A percentile compares a stretch with the other conserved stretches of the same genome.
Conservation (phyloP, 83 land plant species). For the Picea mariana region DNA sequence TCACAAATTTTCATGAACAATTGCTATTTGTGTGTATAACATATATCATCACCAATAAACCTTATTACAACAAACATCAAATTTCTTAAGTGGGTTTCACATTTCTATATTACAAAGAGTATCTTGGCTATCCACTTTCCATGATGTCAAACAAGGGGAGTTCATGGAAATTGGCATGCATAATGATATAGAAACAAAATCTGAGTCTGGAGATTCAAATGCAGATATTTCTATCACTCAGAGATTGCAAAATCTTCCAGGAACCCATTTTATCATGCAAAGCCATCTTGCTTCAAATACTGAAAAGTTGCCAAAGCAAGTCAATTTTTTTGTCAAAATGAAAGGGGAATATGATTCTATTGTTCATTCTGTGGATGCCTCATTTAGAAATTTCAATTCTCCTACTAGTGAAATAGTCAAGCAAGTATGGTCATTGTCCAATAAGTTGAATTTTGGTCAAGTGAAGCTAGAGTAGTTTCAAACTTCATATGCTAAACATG, state of each 20-base stretch:
- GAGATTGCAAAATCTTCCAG: not conserved
- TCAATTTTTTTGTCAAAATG: too few species aligned
- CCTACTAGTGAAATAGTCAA: not conserved
- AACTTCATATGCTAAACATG: not conserved
- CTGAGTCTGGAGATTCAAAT: not conserved
- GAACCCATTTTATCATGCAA: not conserved
- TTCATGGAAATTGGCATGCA: not conserved
- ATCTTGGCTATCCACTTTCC: slow-evolving; percentile 71
- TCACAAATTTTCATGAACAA: too few species aligned
- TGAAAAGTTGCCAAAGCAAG: too few species aligned
- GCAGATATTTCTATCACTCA: not conserved
- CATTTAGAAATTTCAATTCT: too few species aligned
- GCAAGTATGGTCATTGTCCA: not conserved
- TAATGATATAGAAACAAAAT: not conserved
- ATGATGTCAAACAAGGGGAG: not conserved
- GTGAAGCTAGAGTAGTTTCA: not conserved
- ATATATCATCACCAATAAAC: too few species aligned
- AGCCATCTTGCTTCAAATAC: slow-evolving; percentile 3
- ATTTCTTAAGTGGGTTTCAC: slow-evolving; percentile 19
- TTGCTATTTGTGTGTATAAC: too few species aligned
- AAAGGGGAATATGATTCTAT: too few species aligned
- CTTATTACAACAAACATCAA: too few species aligned
- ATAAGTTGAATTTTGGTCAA: not conserved
- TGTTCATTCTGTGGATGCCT: too few species aligned
- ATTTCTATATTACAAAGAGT: slow-evolving; percentile 78